Evolutionary conservation across 2,329 filamentous ascomycete genomes (phyloP), one percentile per base, ranked within the genome.

Genomic region (Fusarium continuum): DNA sequence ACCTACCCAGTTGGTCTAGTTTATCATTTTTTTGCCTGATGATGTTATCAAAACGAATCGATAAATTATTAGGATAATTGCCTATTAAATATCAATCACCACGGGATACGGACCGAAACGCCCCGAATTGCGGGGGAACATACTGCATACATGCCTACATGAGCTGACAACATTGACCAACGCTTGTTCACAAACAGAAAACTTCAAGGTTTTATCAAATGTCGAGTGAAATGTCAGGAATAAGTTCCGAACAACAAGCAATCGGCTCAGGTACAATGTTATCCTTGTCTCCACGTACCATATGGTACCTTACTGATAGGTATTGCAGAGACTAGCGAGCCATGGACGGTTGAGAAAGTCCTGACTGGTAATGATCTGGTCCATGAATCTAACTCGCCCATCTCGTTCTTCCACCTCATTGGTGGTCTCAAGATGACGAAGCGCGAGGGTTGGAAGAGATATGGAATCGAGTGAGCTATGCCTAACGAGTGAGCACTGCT

Each of bases 401-500:
- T 98, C 11, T 88, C 92, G 17, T 97, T 97, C 81, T 96, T 98
- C 78, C 95, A 98, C 80, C 83, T 97, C 53, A 86, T 99, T 60
- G 91, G 96, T 77, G 89, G 91, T 29, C 85, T 99, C 44, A 99
- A 99, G 85, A 97, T 93, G 8, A 97, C 91, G 57, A 96, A 96
- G 77, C 90, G 95, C 54, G 95, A 97, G 78, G 95, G 95, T 62
- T 99, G 95, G 95, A 86, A 91, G 55, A 87, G 94, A 39, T 97
- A 97, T 75, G 88, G 88, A 43, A 92, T 98, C 64, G 72, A 41
- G 76, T 58, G 20, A 43, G 60, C 62, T 20, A 19, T 14, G 13
- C 19, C 13, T 17, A n/a, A 7, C n/a, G 9, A 8, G 8, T 6
- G 25, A 34, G 17, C 16, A 11, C 9, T 17, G 19, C 4, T 20